A percentile compares a stretch with the other conserved stretches of the same genome.
These are phyloP conservation scores for Solanum corneliomulleri DNA, from an alignment of 257 asterid genomes.

Conservation along the genomic window DNA sequence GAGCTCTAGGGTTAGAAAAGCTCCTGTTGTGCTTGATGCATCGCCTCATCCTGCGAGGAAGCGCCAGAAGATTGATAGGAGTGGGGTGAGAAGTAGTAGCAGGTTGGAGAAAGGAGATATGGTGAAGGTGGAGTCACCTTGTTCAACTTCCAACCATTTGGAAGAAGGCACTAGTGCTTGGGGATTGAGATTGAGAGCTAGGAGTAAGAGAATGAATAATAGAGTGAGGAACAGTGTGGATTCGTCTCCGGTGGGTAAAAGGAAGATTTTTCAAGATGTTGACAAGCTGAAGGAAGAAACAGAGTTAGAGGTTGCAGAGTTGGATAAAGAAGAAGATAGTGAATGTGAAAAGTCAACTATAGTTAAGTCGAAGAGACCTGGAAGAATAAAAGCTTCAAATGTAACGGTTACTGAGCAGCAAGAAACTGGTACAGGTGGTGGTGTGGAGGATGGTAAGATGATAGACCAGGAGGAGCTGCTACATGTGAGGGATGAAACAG, in stretches of 20 bases:
- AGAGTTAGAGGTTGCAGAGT: slow-evolving; percentile 8
- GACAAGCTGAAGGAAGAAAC: slow-evolving; percentile 26
- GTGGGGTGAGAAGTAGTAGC: slow-evolving; percentile 16
- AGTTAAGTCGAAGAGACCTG: slow-evolving; percentile 53
- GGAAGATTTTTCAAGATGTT: slow-evolving; percentile 51
- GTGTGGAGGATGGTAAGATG: slow-evolving; percentile 25
- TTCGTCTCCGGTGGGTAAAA: slow-evolving; percentile 36
- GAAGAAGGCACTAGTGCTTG: slow-evolving; percentile 37
- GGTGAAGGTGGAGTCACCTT: slow-evolving; percentile 19
- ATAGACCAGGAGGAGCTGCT: slow-evolving; percentile 12
- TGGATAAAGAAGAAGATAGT: slow-evolving; percentile 18
- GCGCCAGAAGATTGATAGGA: slow-evolving; percentile 42
- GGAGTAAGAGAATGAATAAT: slow-evolving; percentile 17
- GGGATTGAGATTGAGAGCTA: slow-evolving; percentile 61
- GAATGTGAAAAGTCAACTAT: slow-evolving; percentile 33
- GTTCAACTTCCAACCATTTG: slow-evolving; percentile 34
- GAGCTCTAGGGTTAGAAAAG: slow-evolving; percentile 75
- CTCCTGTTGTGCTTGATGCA: slow-evolving; percentile 84
- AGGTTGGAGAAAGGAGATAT: slow-evolving; percentile 24
- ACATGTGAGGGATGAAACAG: slow-evolving; percentile 30
- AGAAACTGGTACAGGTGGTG: slow-evolving; percentile 28
- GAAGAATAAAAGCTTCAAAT: slow-evolving; percentile 47
- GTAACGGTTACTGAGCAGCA: slow-evolving; percentile 22
- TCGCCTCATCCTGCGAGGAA: slow-evolving; percentile 78
- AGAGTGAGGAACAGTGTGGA: slow-evolving; percentile 22